Conservation (phyloP, 805 yeast genomes). For the Ogataea corticis region DNA sequence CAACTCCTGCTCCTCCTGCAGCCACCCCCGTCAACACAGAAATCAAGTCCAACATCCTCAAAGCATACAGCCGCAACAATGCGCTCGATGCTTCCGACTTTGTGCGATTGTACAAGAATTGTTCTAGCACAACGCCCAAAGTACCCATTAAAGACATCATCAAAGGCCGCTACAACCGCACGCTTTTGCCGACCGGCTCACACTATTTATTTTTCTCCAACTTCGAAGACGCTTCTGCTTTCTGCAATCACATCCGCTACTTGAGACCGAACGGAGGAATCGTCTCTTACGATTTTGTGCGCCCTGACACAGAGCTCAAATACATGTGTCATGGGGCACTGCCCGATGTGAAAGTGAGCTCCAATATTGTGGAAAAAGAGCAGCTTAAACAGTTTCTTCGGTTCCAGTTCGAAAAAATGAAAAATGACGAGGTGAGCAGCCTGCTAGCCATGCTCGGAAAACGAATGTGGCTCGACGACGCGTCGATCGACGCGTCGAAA, state of each 20-base stretch:
- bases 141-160: conserved; percentile 40
- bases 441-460: conserved; percentile 8
- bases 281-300: conserved; percentile 47
- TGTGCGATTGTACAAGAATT: conserved; percentile 35
- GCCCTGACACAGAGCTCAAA: conserved; percentile 25
- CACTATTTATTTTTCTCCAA: conserved; percentile 55
- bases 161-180: conserved; percentile 49
- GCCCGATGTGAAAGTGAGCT: conserved; percentile 19
- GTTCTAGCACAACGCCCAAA: conserved; percentile 24
- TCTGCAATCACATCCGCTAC: conserved; percentile 49
- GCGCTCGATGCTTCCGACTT: conserved; percentile 42
- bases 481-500: background rate
- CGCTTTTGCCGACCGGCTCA: conserved; percentile 45
- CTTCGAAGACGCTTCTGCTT: conserved; percentile 50
- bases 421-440: conserved; percentile 5
- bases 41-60: conserved; percentile 36
- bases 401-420: conserved; percentile 5
- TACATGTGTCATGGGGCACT: conserved; percentile 23
- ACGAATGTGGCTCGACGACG: conserved; percentile 13
- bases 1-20: background rate
- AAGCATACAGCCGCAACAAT: conserved; percentile 40
- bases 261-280: conserved; percentile 49
- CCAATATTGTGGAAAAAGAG: conserved; percentile 4
- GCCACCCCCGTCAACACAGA: background rate
- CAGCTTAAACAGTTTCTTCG: conserved; percentile 2